These are phyloP conservation scores for Westerdykella aurantiaca DNA, from an alignment of 2,329 filamentous ascomycete species.

Conservation along the genomic window DNA sequence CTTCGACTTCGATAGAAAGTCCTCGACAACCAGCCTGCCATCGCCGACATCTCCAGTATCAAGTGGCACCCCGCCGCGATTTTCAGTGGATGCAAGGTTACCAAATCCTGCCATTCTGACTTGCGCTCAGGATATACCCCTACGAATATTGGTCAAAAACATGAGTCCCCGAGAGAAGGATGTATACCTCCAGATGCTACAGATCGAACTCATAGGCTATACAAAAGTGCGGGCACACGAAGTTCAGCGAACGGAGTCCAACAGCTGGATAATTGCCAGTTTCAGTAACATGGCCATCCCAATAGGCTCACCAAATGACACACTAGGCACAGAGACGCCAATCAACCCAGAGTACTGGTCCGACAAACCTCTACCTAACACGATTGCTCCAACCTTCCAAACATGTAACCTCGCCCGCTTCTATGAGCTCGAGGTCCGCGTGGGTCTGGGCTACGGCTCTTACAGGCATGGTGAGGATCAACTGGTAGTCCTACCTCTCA, in stretches of 20 bases:
- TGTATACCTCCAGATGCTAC: constrained; percentile 70
- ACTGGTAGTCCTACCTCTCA: constrained; percentile 69
- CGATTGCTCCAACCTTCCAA: constrained; percentile 77
- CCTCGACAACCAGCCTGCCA: constrained; percentile 15
- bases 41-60: constrained; percentile 11
- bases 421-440: constrained; percentile 77
- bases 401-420: constrained; percentile 79
- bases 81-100: constrained; percentile 76
- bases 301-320: constrained; percentile 54
- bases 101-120: constrained; percentile 85
- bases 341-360: constrained; percentile 70
- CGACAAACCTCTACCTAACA: constrained; percentile 67
- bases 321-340: constrained; percentile 61
- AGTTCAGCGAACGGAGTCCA: constrained; percentile 62
- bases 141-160: constrained; percentile 75
- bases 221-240: constrained; percentile 77
- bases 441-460: constrained; percentile 71
- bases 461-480: constrained; percentile 56
- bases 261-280: constrained; percentile 70
- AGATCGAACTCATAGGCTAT: constrained; percentile 74
- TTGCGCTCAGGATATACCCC: constrained; percentile 77
- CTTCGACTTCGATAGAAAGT: constrained; percentile 46
- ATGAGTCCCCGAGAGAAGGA: constrained; percentile 62
- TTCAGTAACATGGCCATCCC: constrained; percentile 66
- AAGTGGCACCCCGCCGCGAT: constrained; percentile 40